A percentile compares a stretch with the other conserved stretches of the same genome.
phyloP scores from a whole-genome alignment of 2,329 filamentous ascomycete genomes.

The Berkeleyomyces basicola region DNA sequence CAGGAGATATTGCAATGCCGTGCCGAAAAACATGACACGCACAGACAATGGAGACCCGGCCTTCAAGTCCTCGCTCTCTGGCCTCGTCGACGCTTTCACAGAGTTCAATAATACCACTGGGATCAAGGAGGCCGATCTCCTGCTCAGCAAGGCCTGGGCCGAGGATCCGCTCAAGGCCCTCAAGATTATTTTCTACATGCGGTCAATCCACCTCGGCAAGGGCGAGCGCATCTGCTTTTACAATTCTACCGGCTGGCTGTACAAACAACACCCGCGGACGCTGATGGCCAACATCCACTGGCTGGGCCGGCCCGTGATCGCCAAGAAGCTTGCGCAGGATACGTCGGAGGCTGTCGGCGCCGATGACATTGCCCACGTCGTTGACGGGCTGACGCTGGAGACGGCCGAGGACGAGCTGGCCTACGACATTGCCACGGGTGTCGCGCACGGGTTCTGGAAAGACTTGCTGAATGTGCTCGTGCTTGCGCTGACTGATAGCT shows the following conservation, averaged over 20 bases:
- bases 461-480: conserved; percentile 41
- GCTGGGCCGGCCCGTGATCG: conserved; percentile 37
- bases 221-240: conserved; percentile 30
- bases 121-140: not conserved
- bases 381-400: conserved; percentile 17
- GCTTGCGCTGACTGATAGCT: conserved; percentile 28
- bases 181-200: not conserved
- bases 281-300: conserved; percentile 36
- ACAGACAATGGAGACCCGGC: not conserved
- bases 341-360: conserved; percentile 18
- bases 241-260: conserved; percentile 38
- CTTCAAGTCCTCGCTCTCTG: not conserved
- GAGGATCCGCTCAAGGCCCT: not conserved
- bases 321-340: conserved; percentile 28
- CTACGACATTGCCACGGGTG: conserved; percentile 24
- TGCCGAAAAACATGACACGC: not conserved
- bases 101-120: not conserved
- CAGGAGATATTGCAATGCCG: too few relatives aligned
- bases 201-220: conserved; percentile 34
- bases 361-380: conserved; percentile 20
- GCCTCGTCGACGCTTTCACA: not conserved
- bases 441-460: conserved; percentile 46
- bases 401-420: conserved; percentile 18
- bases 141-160: not conserved
- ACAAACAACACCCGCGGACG: conserved; percentile 35